A percentile compares a stretch with the other conserved stretches of the same genome.
phyloP scores from a whole-genome alignment of 768 basidiomycete genomes.

The Russula brevipes region DNA sequence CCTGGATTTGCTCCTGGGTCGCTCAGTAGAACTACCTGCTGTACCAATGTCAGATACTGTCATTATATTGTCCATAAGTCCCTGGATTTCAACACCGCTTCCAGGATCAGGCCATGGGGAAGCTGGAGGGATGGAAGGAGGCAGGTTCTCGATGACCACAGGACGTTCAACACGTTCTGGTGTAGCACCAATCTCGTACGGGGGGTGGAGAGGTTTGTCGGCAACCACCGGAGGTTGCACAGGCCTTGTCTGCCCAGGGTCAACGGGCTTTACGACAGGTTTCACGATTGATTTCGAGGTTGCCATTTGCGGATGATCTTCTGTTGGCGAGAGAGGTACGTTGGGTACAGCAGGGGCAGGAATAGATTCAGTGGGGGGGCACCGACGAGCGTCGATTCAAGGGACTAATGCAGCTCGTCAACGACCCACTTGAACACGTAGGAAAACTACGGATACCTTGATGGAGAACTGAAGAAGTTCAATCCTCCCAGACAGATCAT shows the following conservation, averaged over 20 bases:
- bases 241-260: not conserved
- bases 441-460: not conserved
- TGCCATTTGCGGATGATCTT: too few relatives aligned
- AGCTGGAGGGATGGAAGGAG: not conserved
- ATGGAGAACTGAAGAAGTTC: conserved; percentile 9
- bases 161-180: not conserved
- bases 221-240: not conserved
- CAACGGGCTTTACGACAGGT: not conserved
- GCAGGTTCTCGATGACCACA: not conserved
- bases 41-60: too few relatives aligned
- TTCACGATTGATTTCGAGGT: not conserved
- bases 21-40: not conserved
- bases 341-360: not conserved
- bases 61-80: too few relatives aligned
- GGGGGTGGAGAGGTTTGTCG: not conserved
- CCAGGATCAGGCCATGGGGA: not conserved
- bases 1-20: too few relatives aligned
- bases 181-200: not conserved
- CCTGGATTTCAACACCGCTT: too few relatives aligned
- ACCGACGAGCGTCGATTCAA: not conserved
- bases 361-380: not conserved
- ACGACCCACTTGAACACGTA: not conserved
- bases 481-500: not conserved
- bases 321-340: not conserved
- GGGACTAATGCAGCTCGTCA: not conserved